Conservation (phyloP, 495 filamentous ascomycete genomes). For the Aspergillus coremiiformis region DNA sequence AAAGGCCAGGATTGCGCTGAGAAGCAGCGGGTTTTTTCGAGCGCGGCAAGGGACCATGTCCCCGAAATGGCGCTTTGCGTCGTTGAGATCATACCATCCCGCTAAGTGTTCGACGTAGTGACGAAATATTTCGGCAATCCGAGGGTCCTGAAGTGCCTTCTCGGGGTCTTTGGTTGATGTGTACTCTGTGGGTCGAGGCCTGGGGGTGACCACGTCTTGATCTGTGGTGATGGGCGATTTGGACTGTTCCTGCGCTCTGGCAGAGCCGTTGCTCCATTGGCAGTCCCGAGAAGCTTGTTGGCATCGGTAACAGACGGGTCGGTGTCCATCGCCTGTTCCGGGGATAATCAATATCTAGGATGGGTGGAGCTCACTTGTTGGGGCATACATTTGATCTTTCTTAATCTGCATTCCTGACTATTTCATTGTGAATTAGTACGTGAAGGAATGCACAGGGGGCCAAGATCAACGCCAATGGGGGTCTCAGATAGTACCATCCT, state of each 20-base stretch:
- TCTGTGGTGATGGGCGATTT: not conserved
- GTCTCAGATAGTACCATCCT: not conserved
- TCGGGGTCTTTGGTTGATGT: constrained; percentile 14
- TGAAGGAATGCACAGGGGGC: no score
- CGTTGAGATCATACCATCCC: constrained; percentile 34
- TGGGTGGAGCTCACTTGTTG: not conserved
- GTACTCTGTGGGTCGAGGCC: not conserved
- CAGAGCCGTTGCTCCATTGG: constrained; percentile 4
- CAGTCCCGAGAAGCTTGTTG: constrained; percentile 18
- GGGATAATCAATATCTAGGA: not conserved
- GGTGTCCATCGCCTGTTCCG: constrained; percentile 19
- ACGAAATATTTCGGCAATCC: constrained; percentile 21
- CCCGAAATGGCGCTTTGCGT: constrained; percentile 20
- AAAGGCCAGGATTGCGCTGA: constrained; percentile 31
- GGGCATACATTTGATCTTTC: constrained; percentile 27
- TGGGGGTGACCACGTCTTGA: not conserved
- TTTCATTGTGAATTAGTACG: not conserved
- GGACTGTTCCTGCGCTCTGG: not conserved
- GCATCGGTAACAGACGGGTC: constrained; percentile 22
- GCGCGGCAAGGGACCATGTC: constrained; percentile 22
- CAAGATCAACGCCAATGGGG: no score
- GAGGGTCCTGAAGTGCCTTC: constrained; percentile 13
- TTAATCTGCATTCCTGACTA: constrained; percentile 24
- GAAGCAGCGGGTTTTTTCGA: constrained; percentile 23
- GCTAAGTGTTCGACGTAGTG: constrained; percentile 26